Evolutionary conservation across 306 rosid species (phyloP).

Genomic region (Canavalia gladiata): DNA sequence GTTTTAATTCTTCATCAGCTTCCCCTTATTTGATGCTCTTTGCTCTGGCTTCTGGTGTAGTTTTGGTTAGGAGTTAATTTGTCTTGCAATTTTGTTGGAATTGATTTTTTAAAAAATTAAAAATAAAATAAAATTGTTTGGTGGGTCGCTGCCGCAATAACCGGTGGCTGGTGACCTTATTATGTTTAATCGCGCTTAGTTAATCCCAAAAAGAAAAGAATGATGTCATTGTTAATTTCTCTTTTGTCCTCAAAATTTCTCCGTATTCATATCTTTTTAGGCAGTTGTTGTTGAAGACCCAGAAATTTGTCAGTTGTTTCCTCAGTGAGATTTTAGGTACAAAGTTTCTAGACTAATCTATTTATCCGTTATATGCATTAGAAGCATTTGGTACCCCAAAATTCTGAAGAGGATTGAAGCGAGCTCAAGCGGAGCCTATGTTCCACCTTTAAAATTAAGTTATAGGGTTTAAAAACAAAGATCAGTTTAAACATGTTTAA

Average conservation of each 20-base stretch:
- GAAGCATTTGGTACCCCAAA: conserved; percentile 20
- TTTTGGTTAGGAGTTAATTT: neutral
- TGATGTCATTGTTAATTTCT: neutral
- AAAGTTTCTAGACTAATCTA: neutral
- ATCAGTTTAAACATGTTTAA: conserved; percentile 1
- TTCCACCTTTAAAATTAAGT: neutral
- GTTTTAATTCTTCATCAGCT: neutral
- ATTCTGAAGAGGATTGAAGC: neutral
- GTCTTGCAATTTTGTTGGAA: neutral
- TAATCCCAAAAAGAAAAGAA: neutral
- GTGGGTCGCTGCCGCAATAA: conserved; percentile 10
- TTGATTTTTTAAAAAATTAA: neutral
- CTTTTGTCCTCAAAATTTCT: neutral
- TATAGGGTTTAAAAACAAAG: conserved; percentile 42
- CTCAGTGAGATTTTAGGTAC: neutral
- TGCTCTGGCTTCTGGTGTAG: conserved; percentile 26
- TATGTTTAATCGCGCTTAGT: neutral
- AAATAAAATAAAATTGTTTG: neutral
- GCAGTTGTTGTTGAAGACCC: neutral
- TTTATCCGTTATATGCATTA: neutral
- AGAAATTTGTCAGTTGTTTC: conserved; percentile 6
- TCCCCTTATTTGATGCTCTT: neutral
- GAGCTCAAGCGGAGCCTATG: neutral
- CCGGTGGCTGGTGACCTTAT: conserved; percentile 33
- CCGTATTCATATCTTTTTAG: neutral